phyloP scores from a whole-genome alignment of 2,329 filamentous ascomycete genomes.

The Colletotrichum australisinense region DNA sequence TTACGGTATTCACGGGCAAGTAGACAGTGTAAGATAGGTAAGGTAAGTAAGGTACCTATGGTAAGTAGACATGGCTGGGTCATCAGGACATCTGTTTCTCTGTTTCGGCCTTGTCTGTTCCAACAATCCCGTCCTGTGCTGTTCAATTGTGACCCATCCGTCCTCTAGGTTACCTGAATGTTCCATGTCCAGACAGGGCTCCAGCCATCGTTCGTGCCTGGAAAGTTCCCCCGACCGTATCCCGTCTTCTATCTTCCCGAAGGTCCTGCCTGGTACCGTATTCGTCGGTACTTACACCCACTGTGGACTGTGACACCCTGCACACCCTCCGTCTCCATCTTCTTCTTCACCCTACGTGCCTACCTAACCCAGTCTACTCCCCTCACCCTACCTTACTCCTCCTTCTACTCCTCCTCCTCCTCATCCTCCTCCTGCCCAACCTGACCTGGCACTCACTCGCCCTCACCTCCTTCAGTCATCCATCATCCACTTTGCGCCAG shows the following conservation, averaged over 20 bases:
- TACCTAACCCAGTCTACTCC: background rate
- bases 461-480: constrained; percentile 14
- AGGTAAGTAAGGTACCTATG: no score
- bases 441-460: background rate
- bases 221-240: background rate
- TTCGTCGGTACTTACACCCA: background rate
- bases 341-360: background rate
- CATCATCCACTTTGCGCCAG: constrained; percentile 36
- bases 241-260: background rate
- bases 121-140: background rate
- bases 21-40: no score
- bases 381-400: background rate
- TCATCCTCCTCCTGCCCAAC: background rate
- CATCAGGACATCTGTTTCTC: background rate
- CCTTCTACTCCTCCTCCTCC: background rate
- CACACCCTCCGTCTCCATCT: background rate
- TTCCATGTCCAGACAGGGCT: background rate
- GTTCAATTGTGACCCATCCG: background rate
- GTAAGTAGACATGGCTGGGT: background rate
- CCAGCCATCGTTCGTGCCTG: background rate
- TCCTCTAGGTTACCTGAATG: background rate
- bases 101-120: background rate
- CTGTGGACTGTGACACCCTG: constrained; percentile 3
- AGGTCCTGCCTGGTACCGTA: background rate
- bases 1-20: background rate